A percentile compares a stretch with the other conserved stretches of the same genome.
These are phyloP conservation scores for Zygnema circumcarinatum DNA, from an alignment of 139 green algal species.

Conservation along the genomic window DNA sequence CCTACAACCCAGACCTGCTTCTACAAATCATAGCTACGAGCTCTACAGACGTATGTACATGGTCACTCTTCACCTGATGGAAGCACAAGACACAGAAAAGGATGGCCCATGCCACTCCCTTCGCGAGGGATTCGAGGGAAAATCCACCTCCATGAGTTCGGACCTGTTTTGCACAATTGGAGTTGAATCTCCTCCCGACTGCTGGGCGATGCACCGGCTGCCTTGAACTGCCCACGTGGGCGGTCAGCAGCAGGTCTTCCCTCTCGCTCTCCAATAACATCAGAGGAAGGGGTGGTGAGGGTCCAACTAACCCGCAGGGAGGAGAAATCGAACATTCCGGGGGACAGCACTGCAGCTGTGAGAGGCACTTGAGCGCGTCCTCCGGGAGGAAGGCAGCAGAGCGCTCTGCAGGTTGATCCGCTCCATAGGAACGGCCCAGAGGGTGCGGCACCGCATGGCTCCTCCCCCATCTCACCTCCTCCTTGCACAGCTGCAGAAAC, in stretches of 20 bases:
- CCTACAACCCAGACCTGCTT: not conserved
- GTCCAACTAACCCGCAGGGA: not conserved
- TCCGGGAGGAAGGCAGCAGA: not conserved
- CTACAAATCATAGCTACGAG: not conserved
- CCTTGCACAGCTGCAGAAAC: not conserved
- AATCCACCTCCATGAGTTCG: not conserved
- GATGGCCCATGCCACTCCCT: not conserved
- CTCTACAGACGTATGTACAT: not conserved
- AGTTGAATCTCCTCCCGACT: not conserved
- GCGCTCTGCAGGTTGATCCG: not conserved
- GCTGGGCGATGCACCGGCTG: not conserved
- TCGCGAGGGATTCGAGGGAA: not conserved
- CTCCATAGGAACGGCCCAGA: conserved; percentile 7
- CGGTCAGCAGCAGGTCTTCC: not conserved
- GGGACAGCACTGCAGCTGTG: conserved; percentile 1
- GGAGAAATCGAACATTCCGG: conserved; percentile 29
- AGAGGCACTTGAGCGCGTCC: not conserved
- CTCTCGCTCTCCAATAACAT: no score
- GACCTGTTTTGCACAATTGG: not conserved
- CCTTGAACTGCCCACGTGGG: not conserved
- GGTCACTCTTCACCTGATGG: not conserved
- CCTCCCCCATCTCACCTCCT: not conserved
- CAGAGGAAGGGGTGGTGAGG: not conserved
- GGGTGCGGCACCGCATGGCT: conserved; percentile 1
- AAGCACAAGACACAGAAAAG: not conserved